Evolutionary conservation across 164 flowering plant genomes (phyloP).

Genomic region (Cinnamomum micranthum): DNA sequence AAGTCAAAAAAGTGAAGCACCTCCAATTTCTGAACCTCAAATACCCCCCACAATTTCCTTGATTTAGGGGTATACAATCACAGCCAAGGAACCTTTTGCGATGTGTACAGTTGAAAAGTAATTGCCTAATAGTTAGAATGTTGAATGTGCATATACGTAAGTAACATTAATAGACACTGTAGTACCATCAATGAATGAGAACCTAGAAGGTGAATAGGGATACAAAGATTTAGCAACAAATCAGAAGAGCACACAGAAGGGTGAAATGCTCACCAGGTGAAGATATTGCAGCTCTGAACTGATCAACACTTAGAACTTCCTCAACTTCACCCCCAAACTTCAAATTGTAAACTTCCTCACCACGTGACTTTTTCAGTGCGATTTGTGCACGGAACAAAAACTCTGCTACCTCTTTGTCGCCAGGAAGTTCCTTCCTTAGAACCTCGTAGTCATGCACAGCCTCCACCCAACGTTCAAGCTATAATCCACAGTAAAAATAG

Average conservation of each 20-base stretch:
- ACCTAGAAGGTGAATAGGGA: neutral
- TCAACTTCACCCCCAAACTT: constrained; percentile 93
- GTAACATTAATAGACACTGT: neutral
- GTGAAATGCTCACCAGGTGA: constrained; percentile 47
- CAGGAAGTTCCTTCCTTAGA: constrained; percentile 62
- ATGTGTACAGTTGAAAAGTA: too few species aligned
- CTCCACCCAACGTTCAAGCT: constrained; percentile 80
- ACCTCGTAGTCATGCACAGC: constrained; percentile 78
- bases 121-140: neutral
- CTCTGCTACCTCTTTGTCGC: constrained; percentile 72
- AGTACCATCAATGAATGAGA: neutral
- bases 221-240: neutral
- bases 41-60: too few species aligned
- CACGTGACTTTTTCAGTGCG: constrained; percentile 75
- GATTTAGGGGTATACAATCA: too few species aligned
- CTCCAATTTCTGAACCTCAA: too few species aligned
- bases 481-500: constrained; percentile 13
- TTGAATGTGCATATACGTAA: neutral
- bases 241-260: neutral
- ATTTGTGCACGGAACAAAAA: constrained; percentile 79
- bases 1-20: too few species aligned
- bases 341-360: constrained; percentile 73
- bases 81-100: too few species aligned
- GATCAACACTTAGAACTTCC: constrained; percentile 55
- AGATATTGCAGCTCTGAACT: constrained; percentile 63